A percentile compares a stretch with the other conserved stretches of the same genome.
These are phyloP conservation scores for Ustilago cynodontis DNA, from an alignment of 1,284 basidiomycete genomes.

Conservation along the genomic window DNA sequence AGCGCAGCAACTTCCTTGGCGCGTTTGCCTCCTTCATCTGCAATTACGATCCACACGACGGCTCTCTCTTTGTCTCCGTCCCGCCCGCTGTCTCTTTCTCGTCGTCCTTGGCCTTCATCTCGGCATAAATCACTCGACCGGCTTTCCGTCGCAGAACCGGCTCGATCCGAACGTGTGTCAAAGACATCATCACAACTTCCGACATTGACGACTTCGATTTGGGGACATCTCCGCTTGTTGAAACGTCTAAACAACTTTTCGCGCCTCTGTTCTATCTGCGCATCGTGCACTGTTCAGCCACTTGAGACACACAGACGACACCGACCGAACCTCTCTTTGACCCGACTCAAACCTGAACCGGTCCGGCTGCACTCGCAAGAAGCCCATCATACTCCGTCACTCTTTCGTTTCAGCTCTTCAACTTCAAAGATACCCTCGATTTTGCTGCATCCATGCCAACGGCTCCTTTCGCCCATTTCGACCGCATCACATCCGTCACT, in stretches of 20 bases:
- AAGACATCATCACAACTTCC: slow-evolving; percentile 6
- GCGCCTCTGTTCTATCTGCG: background rate
- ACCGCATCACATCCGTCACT: background rate
- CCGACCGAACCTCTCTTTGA: background rate
- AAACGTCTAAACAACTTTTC: background rate
- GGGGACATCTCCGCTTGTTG: background rate
- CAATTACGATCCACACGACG: background rate
- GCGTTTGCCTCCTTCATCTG: slow-evolving; percentile 1
- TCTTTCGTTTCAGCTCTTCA: background rate
- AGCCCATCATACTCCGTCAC: background rate
- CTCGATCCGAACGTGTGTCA: background rate
- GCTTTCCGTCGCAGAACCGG: background rate
- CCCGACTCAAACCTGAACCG: background rate
- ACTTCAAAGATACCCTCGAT: background rate
- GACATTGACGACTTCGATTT: slow-evolving; percentile 1
- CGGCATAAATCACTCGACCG: background rate
- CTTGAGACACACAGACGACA: background rate
- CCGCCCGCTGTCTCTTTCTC: too few relatives aligned
- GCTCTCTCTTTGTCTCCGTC: background rate
- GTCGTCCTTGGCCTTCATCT: background rate
- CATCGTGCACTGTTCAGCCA: background rate
- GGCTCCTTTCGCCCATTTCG: background rate
- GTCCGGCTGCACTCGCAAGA: background rate
- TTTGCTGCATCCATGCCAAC: background rate
- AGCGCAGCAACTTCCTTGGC: background rate